Conservation (phyloP, 176 grass and related monocot genomes). For the Alloteropsis semialata region DNA sequence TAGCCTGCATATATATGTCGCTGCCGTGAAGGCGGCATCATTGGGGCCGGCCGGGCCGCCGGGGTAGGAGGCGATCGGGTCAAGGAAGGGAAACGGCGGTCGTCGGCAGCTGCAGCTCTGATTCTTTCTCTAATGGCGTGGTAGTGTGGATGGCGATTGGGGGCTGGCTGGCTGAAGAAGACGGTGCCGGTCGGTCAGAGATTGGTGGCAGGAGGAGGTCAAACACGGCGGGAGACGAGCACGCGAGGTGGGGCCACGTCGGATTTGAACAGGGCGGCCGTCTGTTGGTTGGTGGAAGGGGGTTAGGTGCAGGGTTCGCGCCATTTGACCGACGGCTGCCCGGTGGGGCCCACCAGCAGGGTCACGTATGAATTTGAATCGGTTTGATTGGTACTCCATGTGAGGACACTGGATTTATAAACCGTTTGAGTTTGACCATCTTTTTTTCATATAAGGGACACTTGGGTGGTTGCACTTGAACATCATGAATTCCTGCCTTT, state of each 20-base stretch:
- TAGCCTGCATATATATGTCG: background rate
- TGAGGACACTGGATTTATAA: too few species aligned
- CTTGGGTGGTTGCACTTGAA: too few species aligned
- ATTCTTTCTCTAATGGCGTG: background rate
- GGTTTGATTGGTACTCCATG: background rate
- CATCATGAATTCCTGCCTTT: too few species aligned
- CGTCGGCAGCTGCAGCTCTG: background rate
- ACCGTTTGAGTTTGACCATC: too few species aligned
- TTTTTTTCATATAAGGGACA: too few species aligned
- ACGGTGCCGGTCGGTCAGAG: background rate
- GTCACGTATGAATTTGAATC: background rate
- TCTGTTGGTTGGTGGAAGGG: background rate
- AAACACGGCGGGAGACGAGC: background rate
- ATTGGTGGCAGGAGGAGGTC: constrained; percentile 6
- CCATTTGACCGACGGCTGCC: background rate
- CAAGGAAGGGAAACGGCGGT: constrained; percentile 17
- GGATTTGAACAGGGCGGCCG: background rate
- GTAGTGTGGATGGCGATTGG: background rate
- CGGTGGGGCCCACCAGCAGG: background rate
- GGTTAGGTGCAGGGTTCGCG: background rate
- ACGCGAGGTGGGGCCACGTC: background rate
- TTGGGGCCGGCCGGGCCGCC: too few species aligned
- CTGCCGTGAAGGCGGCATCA: background rate
- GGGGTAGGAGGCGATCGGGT: constrained; percentile 31
- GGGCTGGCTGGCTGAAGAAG: too few species aligned